phyloP scores from a whole-genome alignment of 2,329 filamentous ascomycete species.

The Penicillium sp. region DNA sequence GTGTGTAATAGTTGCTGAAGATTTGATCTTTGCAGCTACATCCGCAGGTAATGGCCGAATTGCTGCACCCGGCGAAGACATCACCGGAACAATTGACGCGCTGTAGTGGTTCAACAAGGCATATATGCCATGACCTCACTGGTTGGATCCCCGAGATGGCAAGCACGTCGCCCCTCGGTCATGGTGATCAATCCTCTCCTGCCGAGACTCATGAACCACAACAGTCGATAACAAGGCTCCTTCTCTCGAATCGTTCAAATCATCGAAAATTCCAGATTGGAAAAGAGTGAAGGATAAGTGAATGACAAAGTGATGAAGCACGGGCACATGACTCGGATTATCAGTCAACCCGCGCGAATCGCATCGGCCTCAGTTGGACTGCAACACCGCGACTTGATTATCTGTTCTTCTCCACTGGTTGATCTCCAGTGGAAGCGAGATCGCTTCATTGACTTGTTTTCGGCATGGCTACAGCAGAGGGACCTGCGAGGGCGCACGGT shows the following conservation, averaged over 20 bases:
- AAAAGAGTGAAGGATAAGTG: too few relatives aligned
- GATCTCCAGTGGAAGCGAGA: slow-evolving; percentile 2
- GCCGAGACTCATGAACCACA: background rate
- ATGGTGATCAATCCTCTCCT: slow-evolving; percentile 1
- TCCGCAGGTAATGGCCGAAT: slow-evolving; percentile 65
- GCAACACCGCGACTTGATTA: slow-evolving; percentile 4
- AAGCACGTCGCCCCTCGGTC: slow-evolving; percentile 6
- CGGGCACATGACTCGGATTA: slow-evolving; percentile 26
- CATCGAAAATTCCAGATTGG: background rate
- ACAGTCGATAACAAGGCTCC: too few relatives aligned
- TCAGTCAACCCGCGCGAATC: slow-evolving; percentile 16
- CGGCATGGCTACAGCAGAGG: slow-evolving; percentile 32
- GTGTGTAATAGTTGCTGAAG: slow-evolving; percentile 71
- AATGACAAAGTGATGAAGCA: slow-evolving; percentile 9
- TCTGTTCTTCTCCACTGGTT: slow-evolving; percentile 6
- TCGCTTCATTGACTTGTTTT: slow-evolving; percentile 3
- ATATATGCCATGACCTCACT: slow-evolving; percentile 7
- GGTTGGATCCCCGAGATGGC: slow-evolving; percentile 1
- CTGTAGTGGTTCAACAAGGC: slow-evolving; percentile 6
- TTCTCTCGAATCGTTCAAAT: too few relatives aligned
- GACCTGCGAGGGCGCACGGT: slow-evolving; percentile 44
- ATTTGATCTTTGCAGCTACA: slow-evolving; percentile 73
- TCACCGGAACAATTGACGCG: slow-evolving; percentile 9
- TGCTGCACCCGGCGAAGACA: slow-evolving; percentile 22
- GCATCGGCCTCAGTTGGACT: slow-evolving; percentile 9